A percentile compares a stretch with the other conserved stretches of the same genome.
phyloP scores from a whole-genome alignment of 2,329 filamentous ascomycete species.

The Emericellopsis cladophorae region DNA sequence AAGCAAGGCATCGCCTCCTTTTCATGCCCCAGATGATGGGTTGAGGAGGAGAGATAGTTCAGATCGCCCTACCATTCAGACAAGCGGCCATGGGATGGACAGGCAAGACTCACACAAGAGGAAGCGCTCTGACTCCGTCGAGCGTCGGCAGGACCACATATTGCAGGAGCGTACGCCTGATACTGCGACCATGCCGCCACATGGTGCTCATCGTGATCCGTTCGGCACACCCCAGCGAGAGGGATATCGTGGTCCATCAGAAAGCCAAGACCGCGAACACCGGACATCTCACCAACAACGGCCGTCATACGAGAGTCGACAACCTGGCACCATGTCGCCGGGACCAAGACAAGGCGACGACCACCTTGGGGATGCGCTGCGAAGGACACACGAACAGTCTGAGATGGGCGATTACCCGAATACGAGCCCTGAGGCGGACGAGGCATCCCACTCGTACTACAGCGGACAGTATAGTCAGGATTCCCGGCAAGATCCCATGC shows the following conservation, averaged over 20 bases:
- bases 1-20: slow-evolving; percentile 5
- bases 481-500: slow-evolving; percentile 31
- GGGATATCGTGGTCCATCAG: slow-evolving; percentile 29
- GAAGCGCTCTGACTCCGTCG: slow-evolving; percentile 57
- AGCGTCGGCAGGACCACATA: slow-evolving; percentile 23
- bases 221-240: slow-evolving; percentile 30
- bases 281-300: slow-evolving; percentile 40
- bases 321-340: slow-evolving; percentile 28
- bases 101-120: slow-evolving; percentile 43
- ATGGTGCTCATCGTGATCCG: slow-evolving; percentile 25
- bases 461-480: slow-evolving; percentile 30
- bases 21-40: slow-evolving; percentile 2
- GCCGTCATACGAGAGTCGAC: slow-evolving; percentile 30
- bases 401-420: slow-evolving; percentile 37
- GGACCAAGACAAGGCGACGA: slow-evolving; percentile 34
- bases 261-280: slow-evolving; percentile 32
- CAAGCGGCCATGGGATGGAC: slow-evolving; percentile 4
- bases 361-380: slow-evolving; percentile 29
- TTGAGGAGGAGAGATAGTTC: slow-evolving; percentile 26
- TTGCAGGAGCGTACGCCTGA: slow-evolving; percentile 21
- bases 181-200: slow-evolving; percentile 13
- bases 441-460: slow-evolving; percentile 27
- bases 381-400: slow-evolving; percentile 29
- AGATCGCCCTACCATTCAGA: slow-evolving; percentile 22
- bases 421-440: slow-evolving; percentile 42